phyloP scores from a whole-genome alignment of 768 basidiomycete species.

The Wakefieldia striispora region DNA sequence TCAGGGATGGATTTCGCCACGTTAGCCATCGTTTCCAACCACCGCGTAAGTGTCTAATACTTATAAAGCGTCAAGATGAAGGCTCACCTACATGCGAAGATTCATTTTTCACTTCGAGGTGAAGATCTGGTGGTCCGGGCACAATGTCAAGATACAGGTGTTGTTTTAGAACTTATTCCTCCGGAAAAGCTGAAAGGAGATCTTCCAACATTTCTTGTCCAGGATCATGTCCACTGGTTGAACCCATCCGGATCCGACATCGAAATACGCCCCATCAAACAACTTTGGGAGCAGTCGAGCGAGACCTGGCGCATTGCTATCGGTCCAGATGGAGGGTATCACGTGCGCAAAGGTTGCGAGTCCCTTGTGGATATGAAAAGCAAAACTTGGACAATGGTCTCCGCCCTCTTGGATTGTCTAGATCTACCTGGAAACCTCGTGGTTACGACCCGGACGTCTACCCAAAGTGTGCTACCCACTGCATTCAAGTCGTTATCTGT shows the following conservation, averaged over 20 bases:
- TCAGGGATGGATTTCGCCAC: constrained; percentile 26
- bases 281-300: constrained; percentile 22
- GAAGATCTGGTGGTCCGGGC: background rate
- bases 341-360: too few relatives aligned
- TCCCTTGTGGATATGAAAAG: too few relatives aligned
- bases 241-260: constrained; percentile 20
- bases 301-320: too few relatives aligned
- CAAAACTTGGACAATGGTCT: too few relatives aligned
- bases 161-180: constrained; percentile 25
- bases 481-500: too few relatives aligned
- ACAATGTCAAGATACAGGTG: background rate
- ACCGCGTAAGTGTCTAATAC: constrained; percentile 12
- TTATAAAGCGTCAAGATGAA: too few relatives aligned
- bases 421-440: too few relatives aligned
- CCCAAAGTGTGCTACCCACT: too few relatives aligned
- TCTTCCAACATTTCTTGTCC: constrained; percentile 23
- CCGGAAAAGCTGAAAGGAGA: constrained; percentile 21
- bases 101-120: constrained; percentile 12
- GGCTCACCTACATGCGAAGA: background rate
- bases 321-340: too few relatives aligned
- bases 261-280: constrained; percentile 28
- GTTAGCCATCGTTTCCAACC: constrained; percentile 11
- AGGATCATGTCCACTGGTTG: constrained; percentile 31
- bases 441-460: too few relatives aligned
- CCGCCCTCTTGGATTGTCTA: too few relatives aligned